Evolutionary conservation across 345 rosid genomes (phyloP).

Genomic region (Eucalyptus curtisii): DNA sequence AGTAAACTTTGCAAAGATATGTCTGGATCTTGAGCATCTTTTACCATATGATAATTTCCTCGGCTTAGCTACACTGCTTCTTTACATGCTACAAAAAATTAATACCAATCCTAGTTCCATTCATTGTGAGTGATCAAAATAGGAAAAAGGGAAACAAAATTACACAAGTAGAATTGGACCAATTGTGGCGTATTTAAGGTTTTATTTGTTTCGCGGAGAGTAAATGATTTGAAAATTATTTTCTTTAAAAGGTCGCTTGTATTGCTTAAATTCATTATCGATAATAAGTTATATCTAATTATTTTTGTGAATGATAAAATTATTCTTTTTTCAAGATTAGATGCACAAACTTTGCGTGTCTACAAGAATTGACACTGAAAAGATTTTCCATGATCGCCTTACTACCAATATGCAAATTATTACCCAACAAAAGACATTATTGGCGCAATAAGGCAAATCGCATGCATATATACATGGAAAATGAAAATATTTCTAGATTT

Average conservation of each 20-base stretch:
- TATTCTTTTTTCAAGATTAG: neutral
- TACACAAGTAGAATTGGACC: neutral
- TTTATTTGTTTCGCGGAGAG: too few species aligned
- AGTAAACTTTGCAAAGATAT: neutral
- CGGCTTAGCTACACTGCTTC: neutral
- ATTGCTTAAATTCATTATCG: rapidly evolving
- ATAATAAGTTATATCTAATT: too few species aligned
- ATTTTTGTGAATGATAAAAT: too few species aligned
- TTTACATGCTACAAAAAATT: neutral
- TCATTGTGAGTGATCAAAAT: neutral
- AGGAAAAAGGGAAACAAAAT: neutral
- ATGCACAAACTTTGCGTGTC: neutral
- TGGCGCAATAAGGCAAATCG: neutral
- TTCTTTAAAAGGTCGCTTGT: too few species aligned
- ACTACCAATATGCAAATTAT: neutral
- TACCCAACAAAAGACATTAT: neutral
- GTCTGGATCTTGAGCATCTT: neutral
- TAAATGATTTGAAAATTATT: too few species aligned
- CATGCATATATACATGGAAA: neutral
- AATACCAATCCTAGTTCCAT: neutral
- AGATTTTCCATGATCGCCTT: neutral
- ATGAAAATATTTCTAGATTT: neutral
- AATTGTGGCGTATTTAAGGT: rapidly evolving
- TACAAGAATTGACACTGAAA: neutral
- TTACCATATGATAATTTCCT: neutral